Conservation (phyloP, 2,329 filamentous ascomycete genomes). For the Hypoxylon sp. region DNA sequence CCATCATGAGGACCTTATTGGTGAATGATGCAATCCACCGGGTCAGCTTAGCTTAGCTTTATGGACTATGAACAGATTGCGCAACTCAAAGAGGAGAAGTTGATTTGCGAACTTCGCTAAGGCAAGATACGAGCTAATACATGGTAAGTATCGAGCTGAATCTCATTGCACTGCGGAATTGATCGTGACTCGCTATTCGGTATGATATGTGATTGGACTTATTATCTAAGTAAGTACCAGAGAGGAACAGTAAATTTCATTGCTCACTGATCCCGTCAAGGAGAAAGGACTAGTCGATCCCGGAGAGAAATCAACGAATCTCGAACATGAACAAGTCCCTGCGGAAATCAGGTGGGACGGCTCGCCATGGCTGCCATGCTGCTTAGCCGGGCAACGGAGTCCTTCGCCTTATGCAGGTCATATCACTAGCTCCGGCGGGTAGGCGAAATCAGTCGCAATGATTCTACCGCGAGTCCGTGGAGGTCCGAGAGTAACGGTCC, state of each 20-base stretch:
- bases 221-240: not conserved
- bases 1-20: conserved; percentile 47
- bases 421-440: conserved; percentile 54
- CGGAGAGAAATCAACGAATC: conserved; percentile 18
- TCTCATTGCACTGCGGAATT: conserved; percentile 11
- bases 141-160: conserved; percentile 17
- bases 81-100: conserved; percentile 26
- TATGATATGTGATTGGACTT: conserved; percentile 10
- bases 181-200: conserved; percentile 11
- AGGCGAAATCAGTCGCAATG: conserved; percentile 48
- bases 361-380: conserved; percentile 27
- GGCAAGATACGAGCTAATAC: conserved; percentile 9
- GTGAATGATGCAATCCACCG: conserved; percentile 40
- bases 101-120: conserved; percentile 22
- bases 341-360: conserved; percentile 12
- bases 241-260: conserved; percentile 10
- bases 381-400: conserved; percentile 41
- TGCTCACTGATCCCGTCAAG: not conserved
- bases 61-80: conserved; percentile 29
- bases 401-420: conserved; percentile 49
- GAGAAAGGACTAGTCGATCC: not conserved
- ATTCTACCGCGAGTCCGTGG: conserved; percentile 26
- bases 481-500: conserved; percentile 42
- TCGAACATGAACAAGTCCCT: conserved; percentile 22
- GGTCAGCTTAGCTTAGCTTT: conserved; percentile 36